Evolutionary conservation across 78 protist species (phyloP), one percentile per base, ranked within the genome.

Genomic region (Monosiga brevicollis): DNA sequence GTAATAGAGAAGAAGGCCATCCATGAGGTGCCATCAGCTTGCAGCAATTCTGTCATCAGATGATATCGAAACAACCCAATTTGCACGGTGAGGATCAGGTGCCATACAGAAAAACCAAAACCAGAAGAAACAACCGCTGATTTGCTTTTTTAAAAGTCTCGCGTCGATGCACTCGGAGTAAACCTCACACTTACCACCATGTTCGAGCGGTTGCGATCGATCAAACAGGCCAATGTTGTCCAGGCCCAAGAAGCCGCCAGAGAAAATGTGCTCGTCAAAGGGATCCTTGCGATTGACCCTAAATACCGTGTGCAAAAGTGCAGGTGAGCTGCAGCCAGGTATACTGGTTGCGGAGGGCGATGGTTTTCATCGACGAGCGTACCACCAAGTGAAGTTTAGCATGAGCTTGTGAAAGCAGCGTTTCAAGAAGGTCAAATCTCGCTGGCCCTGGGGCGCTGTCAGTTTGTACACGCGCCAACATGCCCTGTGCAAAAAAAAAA

Each of bases 321-420:
- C 71, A 22, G 71, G 22, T 55, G 2, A 38, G 55, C 15, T 1
- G 2, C 70, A 76, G n/a, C 35, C 10, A 76, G 35, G 9, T 20
- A 71, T 26, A 71, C 38, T 71, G 11, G 71, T 23, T 55, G 22
- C 11, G 71, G 11, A 55, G n/a, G 24, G 36, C 2, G 41, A 32
- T 41, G 1, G 20, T 1, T 10, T 3, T 36, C 23, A 55, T 49
- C 93, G n/a, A n/a, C n/a, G n/a, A n/a, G n/a, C n/a, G n/a, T n/a
- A n/a, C n/a, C 95, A 90, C 93, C 93, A 90, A 32, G 91, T 92
- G 84, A 92, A 92, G 83, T 92, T 92, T 36, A 92, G 77, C 20
- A 92, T 54, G 38, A 84, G 84, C 78, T 92, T 92, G 40, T 88
- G 91, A 80, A 92, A 92, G 79, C 82, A 73, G 49, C 87, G 42